Evolutionary conservation across 345 rosid genomes (phyloP).

Genomic region (Triadica sebifera): DNA sequence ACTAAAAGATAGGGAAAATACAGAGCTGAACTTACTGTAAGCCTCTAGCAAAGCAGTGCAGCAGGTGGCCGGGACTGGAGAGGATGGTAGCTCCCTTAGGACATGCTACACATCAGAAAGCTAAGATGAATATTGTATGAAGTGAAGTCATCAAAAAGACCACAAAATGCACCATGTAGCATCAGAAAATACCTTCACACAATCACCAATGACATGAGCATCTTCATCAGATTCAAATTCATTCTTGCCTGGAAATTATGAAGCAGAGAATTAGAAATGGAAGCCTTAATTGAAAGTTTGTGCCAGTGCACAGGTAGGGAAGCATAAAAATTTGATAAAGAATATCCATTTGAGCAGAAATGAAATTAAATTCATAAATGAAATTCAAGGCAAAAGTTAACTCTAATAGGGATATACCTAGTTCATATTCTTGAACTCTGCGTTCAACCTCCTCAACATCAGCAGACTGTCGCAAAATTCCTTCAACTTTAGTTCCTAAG

Average conservation of each 20-base stretch:
- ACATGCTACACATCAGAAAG: slow-evolving; percentile 67
- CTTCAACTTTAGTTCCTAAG: slow-evolving; percentile 82
- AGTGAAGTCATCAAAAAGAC: slow-evolving; percentile 16
- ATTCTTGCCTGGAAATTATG: slow-evolving; percentile 58
- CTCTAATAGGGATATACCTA: slow-evolving; percentile 47
- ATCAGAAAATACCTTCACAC: slow-evolving; percentile 71
- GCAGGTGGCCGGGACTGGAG: slow-evolving; percentile 97
- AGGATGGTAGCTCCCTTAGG: slow-evolving; percentile 93
- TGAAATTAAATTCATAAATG: neutral
- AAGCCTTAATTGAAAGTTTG: slow-evolving; percentile 14
- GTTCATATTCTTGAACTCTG: slow-evolving; percentile 94
- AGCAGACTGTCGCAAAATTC: slow-evolving; percentile 88
- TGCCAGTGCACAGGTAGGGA: neutral
- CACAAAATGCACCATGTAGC: slow-evolving; percentile 13
- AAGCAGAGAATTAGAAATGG: slow-evolving; percentile 6
- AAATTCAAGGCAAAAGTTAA: slow-evolving; percentile 11
- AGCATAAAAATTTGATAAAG: slow-evolving; percentile 8
- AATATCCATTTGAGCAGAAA: neutral
- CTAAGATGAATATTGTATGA: slow-evolving; percentile 23
- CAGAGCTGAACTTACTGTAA: slow-evolving; percentile 58
- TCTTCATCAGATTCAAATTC: slow-evolving; percentile 87
- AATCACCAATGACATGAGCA: slow-evolving; percentile 97
- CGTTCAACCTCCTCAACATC: slow-evolving; percentile 97
- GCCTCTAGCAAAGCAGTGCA: slow-evolving; percentile 97
- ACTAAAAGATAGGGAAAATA: neutral